phyloP scores from a whole-genome alignment of 331 rosid species.

The Phaseolus coccineus region DNA sequence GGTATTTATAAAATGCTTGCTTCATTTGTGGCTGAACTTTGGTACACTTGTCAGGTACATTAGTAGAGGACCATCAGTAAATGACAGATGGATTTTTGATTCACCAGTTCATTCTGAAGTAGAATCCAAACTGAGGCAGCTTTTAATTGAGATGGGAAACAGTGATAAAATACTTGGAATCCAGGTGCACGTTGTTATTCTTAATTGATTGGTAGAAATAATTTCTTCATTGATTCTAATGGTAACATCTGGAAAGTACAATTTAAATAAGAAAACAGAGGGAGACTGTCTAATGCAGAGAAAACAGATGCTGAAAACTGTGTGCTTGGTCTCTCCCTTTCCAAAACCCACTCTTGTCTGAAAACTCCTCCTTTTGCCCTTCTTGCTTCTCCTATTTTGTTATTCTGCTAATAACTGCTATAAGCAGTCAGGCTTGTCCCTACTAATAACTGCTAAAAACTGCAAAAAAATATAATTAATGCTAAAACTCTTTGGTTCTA shows the following conservation, averaged over 20 bases:
- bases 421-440: too few relatives aligned
- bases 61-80: constrained; percentile 70
- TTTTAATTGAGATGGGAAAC: constrained; percentile 80
- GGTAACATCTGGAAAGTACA: background rate
- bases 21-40: constrained; percentile 52
- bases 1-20: constrained; percentile 36
- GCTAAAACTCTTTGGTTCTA: too few relatives aligned
- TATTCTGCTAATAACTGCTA: too few relatives aligned
- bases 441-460: too few relatives aligned
- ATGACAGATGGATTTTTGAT: constrained; percentile 82
- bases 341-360: too few relatives aligned
- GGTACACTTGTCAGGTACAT: constrained; percentile 68
- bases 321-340: too few relatives aligned
- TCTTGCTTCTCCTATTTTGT: too few relatives aligned
- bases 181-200: constrained; percentile 66
- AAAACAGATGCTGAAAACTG: too few relatives aligned
- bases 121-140: constrained; percentile 85
- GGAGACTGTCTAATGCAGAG: background rate
- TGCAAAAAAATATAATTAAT: too few relatives aligned
- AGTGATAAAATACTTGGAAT: constrained; percentile 89
- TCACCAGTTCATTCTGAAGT: constrained; percentile 80
- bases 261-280: background rate
- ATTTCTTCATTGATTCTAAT: background rate
- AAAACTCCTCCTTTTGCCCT: too few relatives aligned
- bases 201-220: background rate